Evolutionary conservation across 352 stramenopile species (phyloP).

Genomic region (Globisporangium irregulare): DNA sequence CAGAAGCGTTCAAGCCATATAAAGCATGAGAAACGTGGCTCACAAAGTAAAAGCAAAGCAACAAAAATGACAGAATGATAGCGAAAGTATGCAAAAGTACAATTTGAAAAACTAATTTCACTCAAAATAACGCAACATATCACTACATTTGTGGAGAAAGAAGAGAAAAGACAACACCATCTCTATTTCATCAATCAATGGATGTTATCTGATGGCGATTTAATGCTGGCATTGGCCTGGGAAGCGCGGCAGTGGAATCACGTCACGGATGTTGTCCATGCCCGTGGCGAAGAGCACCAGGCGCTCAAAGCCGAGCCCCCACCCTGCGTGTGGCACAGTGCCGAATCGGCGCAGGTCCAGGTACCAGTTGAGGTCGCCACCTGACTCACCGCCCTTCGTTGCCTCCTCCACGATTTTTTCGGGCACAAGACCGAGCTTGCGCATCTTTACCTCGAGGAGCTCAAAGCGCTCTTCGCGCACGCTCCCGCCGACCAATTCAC

Average conservation of each 20-base stretch:
- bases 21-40: not conserved
- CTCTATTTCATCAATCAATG: slow-evolving; percentile 1
- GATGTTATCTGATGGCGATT: not conserved
- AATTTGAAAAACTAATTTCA: slow-evolving; percentile 14
- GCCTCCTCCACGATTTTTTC: slow-evolving; percentile 76
- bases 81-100: slow-evolving; percentile 12
- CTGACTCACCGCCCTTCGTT: not conserved
- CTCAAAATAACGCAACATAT: not conserved
- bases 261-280: slow-evolving; percentile 99
- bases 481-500: slow-evolving; percentile 96
- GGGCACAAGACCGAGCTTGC: slow-evolving; percentile 39
- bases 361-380: slow-evolving; percentile 94
- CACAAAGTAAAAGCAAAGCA: not conserved
- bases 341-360: slow-evolving; percentile 96
- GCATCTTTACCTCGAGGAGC: slow-evolving; percentile 81
- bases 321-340: slow-evolving; percentile 96
- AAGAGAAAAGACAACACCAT: not conserved
- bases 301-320: slow-evolving; percentile 97
- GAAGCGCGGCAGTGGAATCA: slow-evolving; percentile 96
- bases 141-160: not conserved
- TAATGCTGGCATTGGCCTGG: slow-evolving; percentile 90
- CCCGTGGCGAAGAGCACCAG: slow-evolving; percentile 97
- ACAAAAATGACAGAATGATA: slow-evolving; percentile 2
- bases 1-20: not conserved
- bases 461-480: slow-evolving; percentile 94